Base-by-base conservation (phyloP, 345 rosid genomes). In the Bruguiera sexangula region DNA sequence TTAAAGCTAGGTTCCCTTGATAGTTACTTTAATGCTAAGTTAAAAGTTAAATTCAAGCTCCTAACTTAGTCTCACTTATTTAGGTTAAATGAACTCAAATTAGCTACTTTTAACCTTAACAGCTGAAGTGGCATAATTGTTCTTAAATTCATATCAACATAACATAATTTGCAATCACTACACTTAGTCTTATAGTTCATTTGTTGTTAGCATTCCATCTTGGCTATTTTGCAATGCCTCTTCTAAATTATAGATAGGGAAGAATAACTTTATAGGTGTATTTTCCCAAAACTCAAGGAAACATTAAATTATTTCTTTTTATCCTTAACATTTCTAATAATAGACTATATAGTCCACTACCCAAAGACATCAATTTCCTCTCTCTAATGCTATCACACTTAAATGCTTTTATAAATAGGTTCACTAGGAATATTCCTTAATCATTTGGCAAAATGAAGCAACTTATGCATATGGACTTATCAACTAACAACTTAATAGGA, bases 241-340 rank as follows among this genome's bases (percentile, higher is more conserved):
- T 37, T 46, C 52, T 59, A 57, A 50, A 27, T 39, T 69, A 36
- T 6, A 36, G 73, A 22, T 75, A n/a, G 1, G 66, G 18, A 67
- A 62, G 36, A 69, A 65, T 29, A 59, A 53, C 2, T 65, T 75
- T 57, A 69, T n/a, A 7, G 70, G 74, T 9, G 21, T 63, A n/a
- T 69, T 57, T 56, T 27, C 63, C 65, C 4, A 24, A n/a, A 60
- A 37, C 3, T 8, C 6, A 20, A 36, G 11, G 53, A 19, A 67
- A 67, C 70, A 29, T 29, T 2, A 68, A 68, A 63, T 74, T 68
- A 21, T 26, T 22, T 34, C 59, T 74, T 8, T 43, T 27, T 18
- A 0, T n/a, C 16, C 73, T 68, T 3, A 31, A 43, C 58, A 62
- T 74, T 31, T 68, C 68, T 20, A 6, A 68, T 11, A 68, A 68